Evolutionary conservation across 1,284 basidiomycete species (phyloP).

Genomic region (Ceratorhiza oryzae-sativae): DNA sequence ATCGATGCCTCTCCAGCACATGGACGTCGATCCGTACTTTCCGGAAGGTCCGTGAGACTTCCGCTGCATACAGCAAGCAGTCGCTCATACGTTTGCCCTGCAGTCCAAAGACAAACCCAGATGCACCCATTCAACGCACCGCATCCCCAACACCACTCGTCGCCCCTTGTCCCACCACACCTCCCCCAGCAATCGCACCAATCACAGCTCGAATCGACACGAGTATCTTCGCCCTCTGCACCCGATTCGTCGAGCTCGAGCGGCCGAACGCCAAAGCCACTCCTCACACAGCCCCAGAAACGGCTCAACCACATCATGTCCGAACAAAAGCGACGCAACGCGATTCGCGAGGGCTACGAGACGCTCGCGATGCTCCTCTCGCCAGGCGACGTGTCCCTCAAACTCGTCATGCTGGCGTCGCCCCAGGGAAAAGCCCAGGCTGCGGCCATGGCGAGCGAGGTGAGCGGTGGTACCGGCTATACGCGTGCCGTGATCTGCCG

Average conservation of each 20-base stretch:
- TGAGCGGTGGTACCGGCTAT: neutral
- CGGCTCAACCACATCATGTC: constrained; percentile 93
- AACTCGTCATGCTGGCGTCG: constrained; percentile 18
- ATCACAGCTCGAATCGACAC: neutral
- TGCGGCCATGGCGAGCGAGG: constrained; percentile 31
- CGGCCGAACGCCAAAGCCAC: constrained; percentile 39
- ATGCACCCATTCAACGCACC: constrained; percentile 6
- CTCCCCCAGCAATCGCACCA: neutral
- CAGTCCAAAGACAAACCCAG: constrained; percentile 2
- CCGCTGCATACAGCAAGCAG: neutral
- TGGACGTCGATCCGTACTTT: constrained; percentile 26
- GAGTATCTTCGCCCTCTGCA: neutral
- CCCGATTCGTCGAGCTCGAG: constrained; percentile 10
- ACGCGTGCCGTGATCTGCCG: neutral
- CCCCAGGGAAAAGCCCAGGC: constrained; percentile 23
- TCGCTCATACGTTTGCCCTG: neutral
- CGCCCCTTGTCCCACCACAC: neutral
- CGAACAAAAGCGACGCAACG: constrained; percentile 88
- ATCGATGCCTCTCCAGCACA: neutral
- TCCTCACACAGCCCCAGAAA: constrained; percentile 85
- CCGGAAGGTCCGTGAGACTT: neutral
- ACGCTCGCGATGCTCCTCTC: constrained; percentile 79
- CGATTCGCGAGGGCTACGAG: constrained; percentile 88
- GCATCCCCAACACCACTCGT: neutral
- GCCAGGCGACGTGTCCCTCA: constrained; percentile 50